These are phyloP conservation scores for Hirsutella thompsonii DNA, from an alignment of 2,329 filamentous ascomycete genomes.

Conservation along the genomic window DNA sequence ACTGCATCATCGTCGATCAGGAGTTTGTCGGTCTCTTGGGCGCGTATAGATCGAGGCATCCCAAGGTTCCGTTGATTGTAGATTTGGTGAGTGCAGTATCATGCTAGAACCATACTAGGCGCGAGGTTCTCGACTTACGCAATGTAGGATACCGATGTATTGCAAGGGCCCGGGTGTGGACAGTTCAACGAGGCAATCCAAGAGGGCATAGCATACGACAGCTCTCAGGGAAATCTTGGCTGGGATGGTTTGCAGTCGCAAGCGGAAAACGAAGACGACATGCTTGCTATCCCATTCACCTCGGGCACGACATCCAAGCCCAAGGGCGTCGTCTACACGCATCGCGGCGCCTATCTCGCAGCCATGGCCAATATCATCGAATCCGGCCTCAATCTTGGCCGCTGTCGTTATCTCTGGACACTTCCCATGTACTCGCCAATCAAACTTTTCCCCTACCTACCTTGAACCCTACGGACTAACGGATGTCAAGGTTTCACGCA, in stretches of 20 bases:
- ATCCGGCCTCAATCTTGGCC: slow-evolving; percentile 63
- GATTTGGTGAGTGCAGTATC: slow-evolving; percentile 39
- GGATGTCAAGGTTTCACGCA: slow-evolving; percentile 43
- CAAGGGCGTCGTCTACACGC: slow-evolving; percentile 87
- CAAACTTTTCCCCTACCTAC: too few species aligned
- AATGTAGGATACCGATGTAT: slow-evolving; percentile 59
- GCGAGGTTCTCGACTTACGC: background rate
- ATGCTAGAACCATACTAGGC: background rate
- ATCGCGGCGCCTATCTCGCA: slow-evolving; percentile 77
- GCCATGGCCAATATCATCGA: slow-evolving; percentile 79
- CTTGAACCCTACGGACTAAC: too few species aligned
- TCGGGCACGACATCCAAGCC: slow-evolving; percentile 84
- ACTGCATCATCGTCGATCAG: slow-evolving; percentile 73
- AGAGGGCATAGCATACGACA: slow-evolving; percentile 66
- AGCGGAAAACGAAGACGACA: slow-evolving; percentile 60
- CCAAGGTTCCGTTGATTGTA: slow-evolving; percentile 57
- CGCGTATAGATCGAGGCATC: slow-evolving; percentile 46
- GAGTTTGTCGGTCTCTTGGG: slow-evolving; percentile 66
- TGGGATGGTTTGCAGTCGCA: slow-evolving; percentile 69
- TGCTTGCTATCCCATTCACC: slow-evolving; percentile 84
- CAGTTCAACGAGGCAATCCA: slow-evolving; percentile 74
- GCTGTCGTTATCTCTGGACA: slow-evolving; percentile 82
- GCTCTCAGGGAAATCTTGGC: slow-evolving; percentile 48
- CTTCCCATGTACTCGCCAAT: slow-evolving; percentile 58
- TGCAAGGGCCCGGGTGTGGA: slow-evolving; percentile 59